phyloP scores from a whole-genome alignment of 208 protist genomes.

The Paratrypanosoma confusum region DNA sequence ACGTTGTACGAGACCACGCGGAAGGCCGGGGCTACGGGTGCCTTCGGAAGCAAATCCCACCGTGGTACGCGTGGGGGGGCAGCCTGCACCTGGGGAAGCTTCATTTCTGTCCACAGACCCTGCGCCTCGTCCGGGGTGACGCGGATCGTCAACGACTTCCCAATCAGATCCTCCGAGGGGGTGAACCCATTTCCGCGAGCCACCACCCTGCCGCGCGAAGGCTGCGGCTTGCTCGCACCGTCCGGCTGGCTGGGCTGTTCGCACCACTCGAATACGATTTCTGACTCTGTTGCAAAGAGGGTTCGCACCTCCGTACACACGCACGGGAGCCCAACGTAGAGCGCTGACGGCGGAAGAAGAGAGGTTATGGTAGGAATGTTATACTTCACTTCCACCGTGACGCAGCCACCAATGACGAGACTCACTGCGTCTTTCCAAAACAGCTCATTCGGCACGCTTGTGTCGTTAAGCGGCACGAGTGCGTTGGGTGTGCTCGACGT shows the following conservation, averaged over 20 bases:
- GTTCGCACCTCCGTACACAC: slow-evolving; percentile 48
- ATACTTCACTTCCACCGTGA: slow-evolving; percentile 37
- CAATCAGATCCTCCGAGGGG: slow-evolving; percentile 33
- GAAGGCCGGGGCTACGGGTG: slow-evolving; percentile 26
- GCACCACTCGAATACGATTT: slow-evolving; percentile 70
- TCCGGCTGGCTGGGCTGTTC: not conserved
- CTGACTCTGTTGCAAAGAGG: slow-evolving; percentile 26
- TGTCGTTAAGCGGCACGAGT: slow-evolving; percentile 24
- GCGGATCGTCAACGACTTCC: slow-evolving; percentile 42
- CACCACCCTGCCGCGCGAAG: slow-evolving; percentile 11
- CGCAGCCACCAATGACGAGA: slow-evolving; percentile 29
- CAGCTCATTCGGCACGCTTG: slow-evolving; percentile 27
- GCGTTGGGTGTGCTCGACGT: not conserved
- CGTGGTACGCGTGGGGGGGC: slow-evolving; percentile 37
- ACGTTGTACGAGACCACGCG: slow-evolving; percentile 88
- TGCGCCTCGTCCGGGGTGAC: slow-evolving; percentile 23
- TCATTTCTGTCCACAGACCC: slow-evolving; percentile 54
- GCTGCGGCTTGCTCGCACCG: not conserved
- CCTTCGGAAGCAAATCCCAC: slow-evolving; percentile 38
- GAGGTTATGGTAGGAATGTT: slow-evolving; percentile 72
- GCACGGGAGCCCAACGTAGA: slow-evolving; percentile 63
- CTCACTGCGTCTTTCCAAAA: slow-evolving; percentile 45
- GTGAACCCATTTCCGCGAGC: slow-evolving; percentile 36
- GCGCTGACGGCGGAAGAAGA: slow-evolving; percentile 29
- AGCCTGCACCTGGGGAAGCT: slow-evolving; percentile 25